Conservation (phyloP, 306 rosid species). For the Begonia fuchsioides region DNA sequence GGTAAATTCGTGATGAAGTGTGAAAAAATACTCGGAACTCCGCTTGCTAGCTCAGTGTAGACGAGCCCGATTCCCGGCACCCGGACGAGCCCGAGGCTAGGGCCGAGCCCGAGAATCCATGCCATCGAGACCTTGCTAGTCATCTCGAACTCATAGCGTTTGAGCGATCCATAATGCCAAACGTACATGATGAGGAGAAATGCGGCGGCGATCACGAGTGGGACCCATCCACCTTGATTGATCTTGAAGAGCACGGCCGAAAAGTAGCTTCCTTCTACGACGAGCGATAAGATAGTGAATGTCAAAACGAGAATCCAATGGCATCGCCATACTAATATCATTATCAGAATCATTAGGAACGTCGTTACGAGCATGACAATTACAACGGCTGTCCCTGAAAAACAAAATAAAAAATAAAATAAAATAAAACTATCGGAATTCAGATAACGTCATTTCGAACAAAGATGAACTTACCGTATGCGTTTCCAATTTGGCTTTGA, state of each 20-base stretch:
- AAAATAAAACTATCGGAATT: background rate
- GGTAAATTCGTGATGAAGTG: slow-evolving; percentile 97
- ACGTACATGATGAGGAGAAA: slow-evolving; percentile 67
- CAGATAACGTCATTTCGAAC: background rate
- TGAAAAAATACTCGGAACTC: slow-evolving; percentile 91
- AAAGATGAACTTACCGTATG: slow-evolving; percentile 42
- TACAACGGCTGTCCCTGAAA: slow-evolving; percentile 80
- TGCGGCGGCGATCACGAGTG: slow-evolving; percentile 66
- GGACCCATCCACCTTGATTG: slow-evolving; percentile 93
- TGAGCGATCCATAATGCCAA: slow-evolving; percentile 84
- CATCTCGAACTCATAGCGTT: slow-evolving; percentile 74
- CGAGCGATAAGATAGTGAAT: slow-evolving; percentile 48
- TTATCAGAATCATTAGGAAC: slow-evolving; percentile 65
- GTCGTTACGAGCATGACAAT: slow-evolving; percentile 84
- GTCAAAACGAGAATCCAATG: slow-evolving; percentile 69
- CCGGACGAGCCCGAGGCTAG: slow-evolving; percentile 87
- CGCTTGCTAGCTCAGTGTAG: slow-evolving; percentile 91
- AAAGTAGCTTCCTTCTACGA: slow-evolving; percentile 76
- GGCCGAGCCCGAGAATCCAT: slow-evolving; percentile 97
- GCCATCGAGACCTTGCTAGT: slow-evolving; percentile 92
- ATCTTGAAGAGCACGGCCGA: slow-evolving; percentile 77
- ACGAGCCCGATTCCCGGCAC: slow-evolving; percentile 95
- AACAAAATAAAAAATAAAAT: background rate
- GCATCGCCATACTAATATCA: slow-evolving; percentile 91
- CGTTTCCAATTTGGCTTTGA: slow-evolving; percentile 91